Base-by-base conservation (phyloP, 257 asterid genomes). In the Rauvolfia tetraphylla region DNA sequence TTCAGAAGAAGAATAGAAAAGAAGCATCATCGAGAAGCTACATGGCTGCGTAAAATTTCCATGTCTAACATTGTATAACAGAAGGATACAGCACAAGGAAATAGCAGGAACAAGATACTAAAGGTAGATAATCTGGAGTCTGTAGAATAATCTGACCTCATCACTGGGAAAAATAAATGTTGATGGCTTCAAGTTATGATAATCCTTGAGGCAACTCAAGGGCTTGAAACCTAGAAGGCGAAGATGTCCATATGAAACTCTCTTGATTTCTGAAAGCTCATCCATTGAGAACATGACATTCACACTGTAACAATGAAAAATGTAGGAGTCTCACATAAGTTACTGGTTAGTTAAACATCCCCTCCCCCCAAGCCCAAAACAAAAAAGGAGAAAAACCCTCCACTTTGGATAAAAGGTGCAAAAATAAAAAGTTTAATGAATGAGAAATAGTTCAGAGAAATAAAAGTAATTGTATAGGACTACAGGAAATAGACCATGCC, bases 151-250 rank as follows among this genome's bases (percentile, higher is more conserved):
- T 44, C 71, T 54, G 73, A 94, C 98, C 97, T 95, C 97, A 72
- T 95, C 99, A 75, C 96, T 89, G 17, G 99, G 99, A 78, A 88
- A 92, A 78, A 91, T 80, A 84, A 95, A 92, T 81, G 98, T 91
- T 58, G 99, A 88, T 74, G 99, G 99, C 90, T 87, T 90, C 87
- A 92, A 84, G 88, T 95, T 95, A 88, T 95, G 92, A 83, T 91
- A 91, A 78, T 90, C 94, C 84, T 88, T 86, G 67, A 95, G 86
- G 87, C 94, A 92, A 85, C 91, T 88, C 80, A 95, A 82, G 22
- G 97, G 93, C 90, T 95, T 95, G 96, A 95, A 95, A 70, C 99
- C 99, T 46, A 92, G 87, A 82, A 95, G 96, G 72, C 90, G 89
- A 71, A 95, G 92, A 78, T 92, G 95, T 68, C 96, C 97, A 72